phyloP scores from a whole-genome alignment of 768 basidiomycete genomes.

The Rhodotorula toruloides region DNA sequence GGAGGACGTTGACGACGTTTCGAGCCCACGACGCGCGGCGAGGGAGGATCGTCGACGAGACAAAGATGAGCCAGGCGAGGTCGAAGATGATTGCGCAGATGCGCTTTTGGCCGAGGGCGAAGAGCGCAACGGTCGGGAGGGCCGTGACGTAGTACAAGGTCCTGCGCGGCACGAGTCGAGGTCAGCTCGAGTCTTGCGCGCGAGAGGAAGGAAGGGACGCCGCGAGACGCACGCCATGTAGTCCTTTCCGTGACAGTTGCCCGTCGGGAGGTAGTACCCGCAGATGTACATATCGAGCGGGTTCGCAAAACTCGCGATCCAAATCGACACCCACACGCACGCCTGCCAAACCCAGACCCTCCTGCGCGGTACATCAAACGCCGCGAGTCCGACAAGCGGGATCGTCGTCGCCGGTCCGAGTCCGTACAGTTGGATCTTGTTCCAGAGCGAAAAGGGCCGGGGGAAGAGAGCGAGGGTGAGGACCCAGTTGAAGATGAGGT shows the following conservation, averaged over 20 bases:
- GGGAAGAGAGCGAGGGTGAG: conserved; percentile 51
- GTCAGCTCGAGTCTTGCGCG: background rate
- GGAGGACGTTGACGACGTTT: conserved; percentile 53
- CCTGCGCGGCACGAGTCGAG: background rate
- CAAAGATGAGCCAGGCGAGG: conserved; percentile 44
- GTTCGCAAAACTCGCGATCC: conserved; percentile 12
- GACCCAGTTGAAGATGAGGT: conserved; percentile 66
- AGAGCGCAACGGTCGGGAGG: conserved; percentile 47
- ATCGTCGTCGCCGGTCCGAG: conserved; percentile 59
- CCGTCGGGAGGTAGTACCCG: conserved; percentile 34
- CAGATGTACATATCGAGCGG: conserved; percentile 41
- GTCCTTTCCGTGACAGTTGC: conserved; percentile 45
- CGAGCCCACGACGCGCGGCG: conserved; percentile 48
- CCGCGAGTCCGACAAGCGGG: conserved; percentile 60
- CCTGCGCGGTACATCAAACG: conserved; percentile 68
- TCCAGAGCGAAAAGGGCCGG: conserved; percentile 48
- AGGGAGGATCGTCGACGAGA: conserved; percentile 43
- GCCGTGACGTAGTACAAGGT: conserved; percentile 43
- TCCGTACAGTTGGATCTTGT: conserved; percentile 44
- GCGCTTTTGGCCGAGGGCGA: conserved; percentile 47
- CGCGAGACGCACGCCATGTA: conserved; percentile 44
- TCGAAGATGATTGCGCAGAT: conserved; percentile 43
- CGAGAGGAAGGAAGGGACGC: conserved; percentile 10
- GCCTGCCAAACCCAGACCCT: conserved; percentile 59
- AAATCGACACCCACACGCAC: conserved; percentile 47